Conservation (phyloP, 2,329 filamentous ascomycete species). For the Ceratocystis harringtonii region DNA sequence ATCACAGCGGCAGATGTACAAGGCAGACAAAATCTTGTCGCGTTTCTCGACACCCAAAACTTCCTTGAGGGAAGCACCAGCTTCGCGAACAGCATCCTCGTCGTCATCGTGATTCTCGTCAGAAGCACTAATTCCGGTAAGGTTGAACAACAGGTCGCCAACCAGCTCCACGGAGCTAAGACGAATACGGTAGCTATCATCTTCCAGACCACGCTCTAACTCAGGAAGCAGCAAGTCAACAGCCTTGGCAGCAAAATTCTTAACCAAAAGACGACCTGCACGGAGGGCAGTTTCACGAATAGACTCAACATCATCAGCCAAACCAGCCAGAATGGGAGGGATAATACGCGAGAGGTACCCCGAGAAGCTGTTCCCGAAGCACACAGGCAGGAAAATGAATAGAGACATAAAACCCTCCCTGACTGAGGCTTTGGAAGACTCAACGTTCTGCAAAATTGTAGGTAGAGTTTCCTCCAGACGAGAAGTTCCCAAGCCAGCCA, state of each 20-base stretch:
- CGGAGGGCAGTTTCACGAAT: conserved; percentile 94
- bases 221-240: conserved; percentile 91
- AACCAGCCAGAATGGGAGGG: conserved; percentile 79
- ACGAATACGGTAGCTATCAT: conserved; percentile 93
- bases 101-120: conserved; percentile 63
- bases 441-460: conserved; percentile 89
- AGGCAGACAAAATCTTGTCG: conserved; percentile 90
- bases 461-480: conserved; percentile 91
- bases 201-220: conserved; percentile 87
- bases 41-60: conserved; percentile 90
- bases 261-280: conserved; percentile 84
- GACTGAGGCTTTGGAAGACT: conserved; percentile 76
- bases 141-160: conserved; percentile 91
- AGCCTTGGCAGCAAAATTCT: conserved; percentile 91
- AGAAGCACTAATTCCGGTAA: conserved; percentile 70
- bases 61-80: conserved; percentile 83
- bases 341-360: conserved; percentile 93
- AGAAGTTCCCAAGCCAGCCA: conserved; percentile 82
- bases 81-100: conserved; percentile 61
- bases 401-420: conserved; percentile 98
- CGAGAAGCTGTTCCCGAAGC: conserved; percentile 96
- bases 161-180: conserved; percentile 96
- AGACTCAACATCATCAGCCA: conserved; percentile 91
- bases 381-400: conserved; percentile 97
- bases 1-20: conserved; percentile 96